Percentiles rank a stretch among this genome's conserved stretches.
Evolutionary conservation across 768 basidiomycete species (phyloP).

Genomic region (Cyclocybe aegerita): DNA sequence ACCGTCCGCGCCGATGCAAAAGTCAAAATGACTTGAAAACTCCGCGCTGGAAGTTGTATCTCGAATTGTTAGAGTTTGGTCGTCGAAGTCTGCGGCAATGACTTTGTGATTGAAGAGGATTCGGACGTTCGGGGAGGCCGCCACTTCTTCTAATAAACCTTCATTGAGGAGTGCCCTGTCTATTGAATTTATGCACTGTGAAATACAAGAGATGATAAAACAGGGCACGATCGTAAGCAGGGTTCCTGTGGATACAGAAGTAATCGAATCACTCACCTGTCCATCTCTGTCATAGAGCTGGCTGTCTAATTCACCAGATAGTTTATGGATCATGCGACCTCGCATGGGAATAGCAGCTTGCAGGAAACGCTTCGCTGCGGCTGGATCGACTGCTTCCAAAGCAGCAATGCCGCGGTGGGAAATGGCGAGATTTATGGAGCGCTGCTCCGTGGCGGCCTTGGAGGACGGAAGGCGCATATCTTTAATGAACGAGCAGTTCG

Average conservation of each 20-base stretch:
- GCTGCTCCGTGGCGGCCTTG: constrained; percentile 62
- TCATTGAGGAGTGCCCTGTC: constrained; percentile 88
- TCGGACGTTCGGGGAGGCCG: constrained; percentile 59
- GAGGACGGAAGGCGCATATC: constrained; percentile 76
- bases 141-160: constrained; percentile 75
- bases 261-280: constrained; percentile 56
- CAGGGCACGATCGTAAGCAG: constrained; percentile 6
- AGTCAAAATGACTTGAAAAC: constrained; percentile 57
- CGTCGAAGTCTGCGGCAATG: constrained; percentile 71
- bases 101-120: constrained; percentile 84
- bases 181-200: constrained; percentile 91
- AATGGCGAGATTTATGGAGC: constrained; percentile 96
- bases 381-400: constrained; percentile 75
- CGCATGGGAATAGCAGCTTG: constrained; percentile 88
- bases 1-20: constrained; percentile 92
- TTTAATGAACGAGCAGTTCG: constrained; percentile 27
- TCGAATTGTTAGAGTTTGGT: constrained; percentile 51
- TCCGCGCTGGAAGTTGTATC: constrained; percentile 44
- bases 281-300: constrained; percentile 87
- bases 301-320: constrained; percentile 69
- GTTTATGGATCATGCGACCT: constrained; percentile 92
- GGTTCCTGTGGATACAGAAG: constrained; percentile 15
- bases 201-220: constrained; percentile 18
- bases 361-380: constrained; percentile 67
- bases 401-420: constrained; percentile 92